phyloP scores from a whole-genome alignment of 2,329 filamentous ascomycete species.

The Aplosporella prunicola region DNA sequence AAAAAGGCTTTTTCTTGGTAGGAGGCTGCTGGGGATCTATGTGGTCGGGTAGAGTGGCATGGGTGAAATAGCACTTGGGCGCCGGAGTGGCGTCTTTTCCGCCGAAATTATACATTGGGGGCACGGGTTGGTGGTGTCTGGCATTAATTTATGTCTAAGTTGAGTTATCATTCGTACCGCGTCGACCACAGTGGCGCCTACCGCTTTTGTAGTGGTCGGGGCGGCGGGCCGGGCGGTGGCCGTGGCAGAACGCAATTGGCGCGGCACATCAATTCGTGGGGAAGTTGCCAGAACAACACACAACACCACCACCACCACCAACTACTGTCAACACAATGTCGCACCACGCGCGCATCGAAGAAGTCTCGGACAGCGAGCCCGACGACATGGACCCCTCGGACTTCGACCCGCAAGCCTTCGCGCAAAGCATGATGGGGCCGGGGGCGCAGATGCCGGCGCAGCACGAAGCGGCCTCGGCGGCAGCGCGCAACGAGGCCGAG shows the following conservation, averaged over 20 bases:
- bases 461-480: constrained; percentile 11
- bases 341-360: constrained; percentile 74
- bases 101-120: too few relatives aligned
- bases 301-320: too few relatives aligned
- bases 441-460: too few relatives aligned
- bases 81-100: constrained; percentile 25
- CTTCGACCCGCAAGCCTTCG: constrained; percentile 60
- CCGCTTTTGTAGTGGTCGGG: too few relatives aligned
- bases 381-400: constrained; percentile 70
- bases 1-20: constrained; percentile 67
- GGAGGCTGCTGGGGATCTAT: constrained; percentile 63
- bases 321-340: constrained; percentile 60
- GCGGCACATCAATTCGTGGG: too few relatives aligned
- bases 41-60: constrained; percentile 56
- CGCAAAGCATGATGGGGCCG: constrained; percentile 43
- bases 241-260: too few relatives aligned
- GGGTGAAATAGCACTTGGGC: constrained; percentile 65
- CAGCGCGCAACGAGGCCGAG: constrained; percentile 31
- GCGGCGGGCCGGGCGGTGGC: too few relatives aligned
- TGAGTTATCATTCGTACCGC: too few relatives aligned
- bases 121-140: too few relatives aligned
- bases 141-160: too few relatives aligned
- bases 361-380: constrained; percentile 73
- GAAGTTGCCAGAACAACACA: too few relatives aligned
- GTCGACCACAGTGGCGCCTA: too few relatives aligned